A percentile compares a stretch with the other conserved stretches of the same genome.
Evolutionary conservation across 176 grass and related monocot species (phyloP).

Genomic region (Guadua angustifolia): DNA sequence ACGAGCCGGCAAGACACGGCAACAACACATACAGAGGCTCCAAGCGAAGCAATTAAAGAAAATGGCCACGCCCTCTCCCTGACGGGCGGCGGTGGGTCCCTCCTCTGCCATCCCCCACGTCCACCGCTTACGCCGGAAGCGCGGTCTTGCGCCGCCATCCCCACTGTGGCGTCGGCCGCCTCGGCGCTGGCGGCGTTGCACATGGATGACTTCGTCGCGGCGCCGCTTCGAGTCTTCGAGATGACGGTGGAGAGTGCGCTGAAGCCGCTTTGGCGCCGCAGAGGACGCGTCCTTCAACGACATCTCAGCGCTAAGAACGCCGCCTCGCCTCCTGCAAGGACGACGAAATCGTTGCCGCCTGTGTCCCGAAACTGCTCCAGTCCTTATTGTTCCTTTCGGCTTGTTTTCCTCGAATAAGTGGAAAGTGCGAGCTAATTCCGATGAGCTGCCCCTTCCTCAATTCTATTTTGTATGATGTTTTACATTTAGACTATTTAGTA

Average conservation of each 20-base stretch:
- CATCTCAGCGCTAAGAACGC: too few relatives aligned
- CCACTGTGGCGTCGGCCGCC: constrained; percentile 29
- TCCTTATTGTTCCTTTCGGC: too few relatives aligned
- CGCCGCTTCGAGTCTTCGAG: constrained; percentile 74
- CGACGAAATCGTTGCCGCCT: too few relatives aligned
- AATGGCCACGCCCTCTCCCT: constrained; percentile 72
- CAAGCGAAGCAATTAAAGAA: constrained; percentile 48
- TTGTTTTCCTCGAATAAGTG: too few relatives aligned
- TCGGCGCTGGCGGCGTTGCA: constrained; percentile 53
- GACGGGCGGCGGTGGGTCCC: constrained; percentile 29
- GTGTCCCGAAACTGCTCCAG: too few relatives aligned
- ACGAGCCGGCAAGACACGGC: constrained; percentile 39
- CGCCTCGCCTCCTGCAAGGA: too few relatives aligned
- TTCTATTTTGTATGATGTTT: too few relatives aligned
- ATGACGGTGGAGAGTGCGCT: constrained; percentile 88
- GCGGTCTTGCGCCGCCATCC: constrained; percentile 36
- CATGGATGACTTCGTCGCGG: constrained; percentile 72
- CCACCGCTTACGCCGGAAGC: constrained; percentile 1
- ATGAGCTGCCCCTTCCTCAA: too few relatives aligned
- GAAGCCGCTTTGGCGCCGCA: constrained; percentile 74
- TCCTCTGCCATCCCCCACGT: constrained; percentile 36
- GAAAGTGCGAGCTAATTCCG: too few relatives aligned
- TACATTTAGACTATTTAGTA: too few relatives aligned
- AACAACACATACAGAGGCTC: constrained; percentile 22
- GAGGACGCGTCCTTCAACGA: constrained; percentile 64